These are phyloP conservation scores for Alloascoidea africana DNA, from an alignment of 805 yeast genomes.

Conservation along the genomic window DNA sequence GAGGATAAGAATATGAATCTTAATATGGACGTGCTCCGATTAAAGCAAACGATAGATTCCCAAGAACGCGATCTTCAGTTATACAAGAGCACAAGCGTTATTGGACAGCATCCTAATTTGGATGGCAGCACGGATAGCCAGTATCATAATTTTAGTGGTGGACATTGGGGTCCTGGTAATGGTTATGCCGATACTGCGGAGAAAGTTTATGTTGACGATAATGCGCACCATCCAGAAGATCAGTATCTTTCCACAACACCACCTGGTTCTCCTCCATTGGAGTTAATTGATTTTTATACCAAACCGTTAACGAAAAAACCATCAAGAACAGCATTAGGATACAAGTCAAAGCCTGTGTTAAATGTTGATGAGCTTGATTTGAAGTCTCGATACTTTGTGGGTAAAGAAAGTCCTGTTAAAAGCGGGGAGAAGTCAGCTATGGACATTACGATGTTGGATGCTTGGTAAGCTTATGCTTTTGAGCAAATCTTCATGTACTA, in stretches of 20 bases:
- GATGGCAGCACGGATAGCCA: background rate
- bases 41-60: background rate
- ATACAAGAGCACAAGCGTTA: background rate
- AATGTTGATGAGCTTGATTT: background rate
- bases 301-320: background rate
- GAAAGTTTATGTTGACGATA: background rate
- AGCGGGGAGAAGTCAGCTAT: background rate
- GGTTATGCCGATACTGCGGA: too few relatives aligned
- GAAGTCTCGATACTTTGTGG: too few relatives aligned
- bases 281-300: background rate
- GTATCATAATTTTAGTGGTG: too few relatives aligned
- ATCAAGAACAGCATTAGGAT: background rate
- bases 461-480: too few relatives aligned
- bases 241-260: background rate
- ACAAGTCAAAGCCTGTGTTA: background rate
- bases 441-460: background rate
- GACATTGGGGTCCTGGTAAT: too few relatives aligned
- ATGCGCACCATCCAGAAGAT: background rate
- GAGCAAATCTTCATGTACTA: too few relatives aligned
- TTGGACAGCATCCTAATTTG: too few relatives aligned
- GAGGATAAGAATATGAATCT: conserved; percentile 1
- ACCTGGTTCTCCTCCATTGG: background rate
- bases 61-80: background rate
- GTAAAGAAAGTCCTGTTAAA: background rate
- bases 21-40: background rate